Evolutionary conservation across 2,329 filamentous ascomycete species (phyloP).

Genomic region (Botrytis byssoidea): DNA sequence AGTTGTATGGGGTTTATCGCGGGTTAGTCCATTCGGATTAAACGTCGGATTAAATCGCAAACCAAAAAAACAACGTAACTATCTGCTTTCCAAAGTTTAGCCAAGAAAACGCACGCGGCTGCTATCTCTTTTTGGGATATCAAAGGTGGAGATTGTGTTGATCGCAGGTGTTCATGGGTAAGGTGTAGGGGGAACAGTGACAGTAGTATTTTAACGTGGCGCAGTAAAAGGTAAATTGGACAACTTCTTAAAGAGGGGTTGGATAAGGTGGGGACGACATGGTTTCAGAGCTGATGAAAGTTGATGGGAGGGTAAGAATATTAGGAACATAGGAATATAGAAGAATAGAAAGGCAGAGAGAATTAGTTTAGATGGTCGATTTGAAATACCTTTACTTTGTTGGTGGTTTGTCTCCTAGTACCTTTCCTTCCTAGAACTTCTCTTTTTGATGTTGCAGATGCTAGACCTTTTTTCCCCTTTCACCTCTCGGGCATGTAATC

Average conservation of each 20-base stretch:
- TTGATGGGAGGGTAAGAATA: not conserved
- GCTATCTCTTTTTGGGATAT: not conserved
- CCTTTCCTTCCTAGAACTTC: not conserved
- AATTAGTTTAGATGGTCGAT: not conserved
- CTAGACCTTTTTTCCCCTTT: not conserved
- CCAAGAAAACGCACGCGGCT: not conserved
- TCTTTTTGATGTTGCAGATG: not conserved
- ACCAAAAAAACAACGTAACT: not conserved
- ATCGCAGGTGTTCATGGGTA: not conserved
- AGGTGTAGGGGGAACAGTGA: not conserved
- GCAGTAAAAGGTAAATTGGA: conserved; percentile 8
- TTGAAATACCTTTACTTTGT: not conserved
- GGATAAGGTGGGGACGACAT: conserved; percentile 1
- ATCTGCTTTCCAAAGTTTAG: conserved; percentile 3
- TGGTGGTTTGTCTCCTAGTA: not conserved
- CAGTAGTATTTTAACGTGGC: conserved; percentile 15
- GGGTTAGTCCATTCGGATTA: not conserved
- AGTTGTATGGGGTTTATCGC: not conserved
- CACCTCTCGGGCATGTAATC: not conserved
- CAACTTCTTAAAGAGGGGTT: conserved; percentile 14
- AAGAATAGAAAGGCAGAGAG: not conserved
- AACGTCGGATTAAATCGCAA: not conserved
- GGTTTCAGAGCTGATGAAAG: not conserved
- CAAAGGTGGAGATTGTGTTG: conserved; percentile 11
- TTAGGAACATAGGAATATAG: not conserved